Base-by-base conservation (phyloP, 2,329 filamentous ascomycete species). In the Sclerotinia trifoliorum region DNA sequence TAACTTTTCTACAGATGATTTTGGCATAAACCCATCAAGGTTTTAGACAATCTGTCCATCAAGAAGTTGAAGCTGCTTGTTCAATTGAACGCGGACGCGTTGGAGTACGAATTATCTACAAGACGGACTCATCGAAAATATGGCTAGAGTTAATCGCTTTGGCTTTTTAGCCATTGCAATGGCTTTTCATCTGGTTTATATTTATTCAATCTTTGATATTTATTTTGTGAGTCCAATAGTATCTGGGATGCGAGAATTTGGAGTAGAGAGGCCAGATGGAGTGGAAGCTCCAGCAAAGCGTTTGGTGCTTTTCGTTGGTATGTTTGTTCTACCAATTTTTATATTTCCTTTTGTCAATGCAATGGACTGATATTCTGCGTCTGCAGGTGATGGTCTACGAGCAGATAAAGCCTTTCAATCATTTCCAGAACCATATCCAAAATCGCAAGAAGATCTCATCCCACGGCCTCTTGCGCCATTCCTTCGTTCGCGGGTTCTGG, bases 161-260 rank as follows among this genome's bases (percentile, higher is more conserved):
- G 90, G 89, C 78, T 98, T 99, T 79, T 81, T 98, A 79, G 89
- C 90, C 78, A 87, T 96, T 78, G 95, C 95, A 74, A 86, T 97
- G 77, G 82, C 94, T 70, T 99, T 99, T 79, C 96, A 99, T 80
- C 79, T 98, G 66, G 87, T 96, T 72, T 99, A 99, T 79, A 90
- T 97, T 68, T 91, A 90, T 78, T 97, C 93, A 70, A 98, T 98
- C 76, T 99, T 99, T 81, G 94, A 97, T 79, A 95, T 98, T 72
- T 98, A 99, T 81, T 99, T 99, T 78, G 93, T 97, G 77, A 97
- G 93, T 78, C 95, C 95, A 29, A 95, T 99, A 74, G 95, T 98
- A 66, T 91, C 90, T 82, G 95, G 95, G 77, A 99, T 99, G 95
- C 88, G 86, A 76, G 86, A 93, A 70, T 94, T 93, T 80, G 81